Evolutionary conservation across 129 eudicot genomes (phyloP).

Genomic region (Flaveria bidentis): DNA sequence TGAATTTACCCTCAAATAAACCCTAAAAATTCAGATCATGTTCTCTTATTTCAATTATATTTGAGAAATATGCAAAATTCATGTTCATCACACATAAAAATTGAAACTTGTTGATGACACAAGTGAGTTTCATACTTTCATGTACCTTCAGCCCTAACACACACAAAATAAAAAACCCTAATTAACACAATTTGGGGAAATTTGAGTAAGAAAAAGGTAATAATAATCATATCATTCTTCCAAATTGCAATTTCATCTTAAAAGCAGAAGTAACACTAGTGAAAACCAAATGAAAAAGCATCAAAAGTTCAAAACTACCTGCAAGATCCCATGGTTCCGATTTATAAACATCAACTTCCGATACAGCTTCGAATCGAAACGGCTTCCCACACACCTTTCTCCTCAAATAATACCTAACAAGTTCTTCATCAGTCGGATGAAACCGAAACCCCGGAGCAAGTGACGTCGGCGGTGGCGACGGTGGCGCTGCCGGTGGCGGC

Average conservation of each 20-base stretch:
- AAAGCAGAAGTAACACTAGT: background rate
- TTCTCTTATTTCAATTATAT: background rate
- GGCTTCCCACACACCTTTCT: constrained; percentile 76
- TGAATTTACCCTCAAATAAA: background rate
- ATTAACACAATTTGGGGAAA: constrained; percentile 21
- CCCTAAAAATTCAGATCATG: background rate
- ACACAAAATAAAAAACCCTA: background rate
- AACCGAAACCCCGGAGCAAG: constrained; percentile 90
- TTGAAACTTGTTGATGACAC: too few species aligned
- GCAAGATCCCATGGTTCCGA: constrained; percentile 96
- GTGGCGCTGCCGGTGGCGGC: constrained; percentile 49
- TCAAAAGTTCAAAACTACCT: constrained; percentile 31
- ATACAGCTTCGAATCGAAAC: constrained; percentile 70
- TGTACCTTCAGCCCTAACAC: background rate
- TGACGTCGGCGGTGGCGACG: constrained; percentile 50
- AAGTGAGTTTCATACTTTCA: background rate
- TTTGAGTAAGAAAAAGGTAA: constrained; percentile 4
- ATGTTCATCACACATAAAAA: background rate
- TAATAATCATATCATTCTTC: background rate
- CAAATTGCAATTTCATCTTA: constrained; percentile 13
- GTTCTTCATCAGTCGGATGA: constrained; percentile 90
- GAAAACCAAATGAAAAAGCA: background rate
- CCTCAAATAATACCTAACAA: constrained; percentile 70
- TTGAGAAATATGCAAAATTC: background rate
- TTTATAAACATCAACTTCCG: constrained; percentile 80